Percentiles rank a stretch among this genome's conserved stretches.
phyloP scores from a whole-genome alignment of 352 stramenopile species.

The Phytophthora meadii region DNA sequence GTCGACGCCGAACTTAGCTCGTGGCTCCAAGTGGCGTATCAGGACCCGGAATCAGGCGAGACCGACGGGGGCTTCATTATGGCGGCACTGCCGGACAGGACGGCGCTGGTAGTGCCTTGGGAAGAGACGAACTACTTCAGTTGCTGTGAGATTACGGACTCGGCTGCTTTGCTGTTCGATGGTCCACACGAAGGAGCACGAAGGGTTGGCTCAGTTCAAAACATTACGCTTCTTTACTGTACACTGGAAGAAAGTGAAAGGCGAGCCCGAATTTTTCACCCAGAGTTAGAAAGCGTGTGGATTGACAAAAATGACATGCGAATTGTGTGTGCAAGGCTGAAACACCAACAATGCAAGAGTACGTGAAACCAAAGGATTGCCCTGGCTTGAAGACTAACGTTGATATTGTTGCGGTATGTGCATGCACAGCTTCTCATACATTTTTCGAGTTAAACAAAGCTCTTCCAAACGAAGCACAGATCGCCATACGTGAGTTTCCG shows the following conservation, averaged over 20 bases:
- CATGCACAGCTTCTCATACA: conserved; percentile 41
- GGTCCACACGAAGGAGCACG: conserved; percentile 32
- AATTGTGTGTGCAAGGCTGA: conserved; percentile 50
- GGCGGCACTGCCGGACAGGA: conserved; percentile 52
- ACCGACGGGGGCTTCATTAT: conserved; percentile 60
- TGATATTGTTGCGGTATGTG: conserved; percentile 8
- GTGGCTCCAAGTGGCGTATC: conserved; percentile 67
- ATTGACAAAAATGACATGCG: conserved; percentile 56
- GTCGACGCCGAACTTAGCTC: conserved; percentile 20
- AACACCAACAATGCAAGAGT: conserved; percentile 60
- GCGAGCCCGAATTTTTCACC: conserved; percentile 49
- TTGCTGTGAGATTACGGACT: conserved; percentile 52
- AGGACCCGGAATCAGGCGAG: conserved; percentile 35
- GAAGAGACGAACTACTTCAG: conserved; percentile 50
- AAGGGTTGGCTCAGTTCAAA: conserved; percentile 42
- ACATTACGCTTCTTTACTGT: conserved; percentile 52
- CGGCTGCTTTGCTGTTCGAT: conserved; percentile 49
- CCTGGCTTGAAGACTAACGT: conserved; percentile 9
- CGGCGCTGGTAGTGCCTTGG: conserved; percentile 56
- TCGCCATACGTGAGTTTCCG: conserved; percentile 69
- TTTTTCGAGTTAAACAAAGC: conserved; percentile 68
- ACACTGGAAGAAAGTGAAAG: conserved; percentile 41
- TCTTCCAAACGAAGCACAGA: conserved; percentile 66
- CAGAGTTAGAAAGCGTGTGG: conserved; percentile 59
- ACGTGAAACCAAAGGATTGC: conserved; percentile 10